Base-by-base conservation (phyloP, 352 stramenopile genomes). In the Globisporangium mamillatum region DNA sequence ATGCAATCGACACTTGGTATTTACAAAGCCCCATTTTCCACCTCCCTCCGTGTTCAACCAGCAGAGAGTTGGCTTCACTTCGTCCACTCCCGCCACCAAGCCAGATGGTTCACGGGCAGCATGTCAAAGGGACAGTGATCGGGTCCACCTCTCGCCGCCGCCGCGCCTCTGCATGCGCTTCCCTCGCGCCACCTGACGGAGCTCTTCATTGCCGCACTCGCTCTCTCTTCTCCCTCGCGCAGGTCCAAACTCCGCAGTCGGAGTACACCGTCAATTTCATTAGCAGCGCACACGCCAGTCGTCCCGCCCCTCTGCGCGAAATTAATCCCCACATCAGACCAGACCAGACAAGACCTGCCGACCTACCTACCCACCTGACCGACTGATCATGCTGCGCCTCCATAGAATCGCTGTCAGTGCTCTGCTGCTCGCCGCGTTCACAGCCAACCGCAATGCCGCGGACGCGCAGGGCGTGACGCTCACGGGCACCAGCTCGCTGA, bases 401-500 rank as follows among this genome's bases (percentile, higher is more conserved):
- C 18, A 22, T 53, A 6, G 6, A 7, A 25, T 52, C 16, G 34
- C 22, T 0, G 7, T 52, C 2, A 63, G 57, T 32, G 38, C 59
- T 24, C 24, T 64, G 34, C 22, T 54, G 38, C 1, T 64, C 3
- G 41, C 1, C 12, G 27, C 22, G 16, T 24, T 18, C 56, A 3
- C 3, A 9, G 36, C 27, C 56, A 16, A 20, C 1, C 38, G n/a
- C 48, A 55, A 27, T 27, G n/a, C 18, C n/a, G 48, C 56, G 1
- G 18, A 38, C 14, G 59, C 59, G 38, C 34, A 64, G 52, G 52
- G 52, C 24, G 22, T 32, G 52, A 67, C 52, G 16, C 52, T 67
- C 62, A 61, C 62, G 12, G 62, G 62, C 50, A 50, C 29, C n/a
- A 34, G 32, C 14, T 58, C 62, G 0, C n/a, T 58, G 22, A 67